These are phyloP conservation scores for Clavispora phyllophila DNA, from an alignment of 805 yeast genomes.

Conservation along the genomic window DNA sequence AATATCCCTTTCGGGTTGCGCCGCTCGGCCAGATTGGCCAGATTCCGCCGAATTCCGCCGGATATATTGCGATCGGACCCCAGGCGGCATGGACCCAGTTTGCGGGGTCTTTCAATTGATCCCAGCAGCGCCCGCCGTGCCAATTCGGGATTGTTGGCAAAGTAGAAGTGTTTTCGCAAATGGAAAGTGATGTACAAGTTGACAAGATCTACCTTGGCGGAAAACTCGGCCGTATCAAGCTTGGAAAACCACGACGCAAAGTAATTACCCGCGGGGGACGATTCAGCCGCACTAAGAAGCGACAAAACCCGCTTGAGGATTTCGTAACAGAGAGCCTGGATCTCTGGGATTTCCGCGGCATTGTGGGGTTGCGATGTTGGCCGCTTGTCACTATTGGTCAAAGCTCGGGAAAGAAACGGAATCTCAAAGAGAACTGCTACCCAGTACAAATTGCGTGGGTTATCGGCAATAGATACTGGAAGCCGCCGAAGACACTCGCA, in stretches of 20 bases:
- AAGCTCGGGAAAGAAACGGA: slow-evolving; percentile 53
- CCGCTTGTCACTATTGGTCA: slow-evolving; percentile 28
- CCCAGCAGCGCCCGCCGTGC: slow-evolving; percentile 8
- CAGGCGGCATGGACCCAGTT: slow-evolving; percentile 1
- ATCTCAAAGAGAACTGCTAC: slow-evolving; percentile 62
- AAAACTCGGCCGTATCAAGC: slow-evolving; percentile 39
- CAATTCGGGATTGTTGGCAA: slow-evolving; percentile 22
- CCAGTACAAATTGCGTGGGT: slow-evolving; percentile 49
- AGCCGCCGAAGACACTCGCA: slow-evolving; percentile 47
- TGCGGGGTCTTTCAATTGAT: slow-evolving; percentile 2
- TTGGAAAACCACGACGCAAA: slow-evolving; percentile 55
- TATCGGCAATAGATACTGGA: slow-evolving; percentile 31
- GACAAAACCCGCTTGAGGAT: slow-evolving; percentile 68
- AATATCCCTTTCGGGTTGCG: too few relatives aligned
- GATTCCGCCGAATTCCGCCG: background rate
- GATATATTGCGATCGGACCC: background rate
- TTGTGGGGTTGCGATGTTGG: slow-evolving; percentile 8
- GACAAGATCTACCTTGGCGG: slow-evolving; percentile 55
- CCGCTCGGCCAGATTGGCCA: background rate
- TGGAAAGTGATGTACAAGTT: slow-evolving; percentile 79
- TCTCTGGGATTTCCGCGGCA: slow-evolving; percentile 45
- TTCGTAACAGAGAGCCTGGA: slow-evolving; percentile 58
- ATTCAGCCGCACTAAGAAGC: slow-evolving; percentile 48
- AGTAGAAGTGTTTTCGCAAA: slow-evolving; percentile 48
- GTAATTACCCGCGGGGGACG: slow-evolving; percentile 31